These are phyloP conservation scores for Nakazawaea wickerhamii DNA, from an alignment of 805 yeast genomes.

Conservation along the genomic window DNA sequence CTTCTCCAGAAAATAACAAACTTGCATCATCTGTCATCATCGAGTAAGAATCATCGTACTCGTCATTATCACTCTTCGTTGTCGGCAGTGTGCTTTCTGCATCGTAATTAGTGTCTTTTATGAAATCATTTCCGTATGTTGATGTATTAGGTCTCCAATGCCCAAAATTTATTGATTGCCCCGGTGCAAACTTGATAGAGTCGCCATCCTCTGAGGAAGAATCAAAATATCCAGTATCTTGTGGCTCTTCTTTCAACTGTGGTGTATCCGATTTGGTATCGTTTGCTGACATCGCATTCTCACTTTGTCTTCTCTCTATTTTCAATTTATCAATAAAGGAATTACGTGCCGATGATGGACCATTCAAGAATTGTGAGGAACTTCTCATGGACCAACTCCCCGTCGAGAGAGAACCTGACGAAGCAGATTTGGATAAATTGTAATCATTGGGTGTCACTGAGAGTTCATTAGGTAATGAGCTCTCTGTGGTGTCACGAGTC, in stretches of 20 bases:
- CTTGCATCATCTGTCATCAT: constrained; percentile 10
- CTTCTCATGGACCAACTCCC: constrained; percentile 25
- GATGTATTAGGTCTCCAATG: constrained; percentile 57
- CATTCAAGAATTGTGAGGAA: constrained; percentile 11
- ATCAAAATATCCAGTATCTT: neutral
- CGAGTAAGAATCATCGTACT: constrained; percentile 17
- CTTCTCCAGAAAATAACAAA: constrained; percentile 25
- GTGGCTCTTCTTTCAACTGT: too few species aligned
- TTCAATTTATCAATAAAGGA: constrained; percentile 6
- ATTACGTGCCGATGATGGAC: constrained; percentile 7
- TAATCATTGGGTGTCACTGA: constrained; percentile 11
- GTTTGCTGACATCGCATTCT: neutral
- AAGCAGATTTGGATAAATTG: constrained; percentile 9
- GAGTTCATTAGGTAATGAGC: neutral
- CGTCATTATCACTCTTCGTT: constrained; percentile 19
- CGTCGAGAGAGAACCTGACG: constrained; percentile 27
- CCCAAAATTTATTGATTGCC: constrained; percentile 38
- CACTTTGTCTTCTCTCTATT: constrained; percentile 1
- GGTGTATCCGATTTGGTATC: neutral
- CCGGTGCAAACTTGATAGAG: constrained; percentile 3
- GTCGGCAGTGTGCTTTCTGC: constrained; percentile 21
- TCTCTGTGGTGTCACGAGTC: too few species aligned
- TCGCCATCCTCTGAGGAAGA: constrained; percentile 22
- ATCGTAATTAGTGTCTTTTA: constrained; percentile 37
- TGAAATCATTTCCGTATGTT: constrained; percentile 42